These are phyloP conservation scores for Naganishia liquefaciens DNA, from an alignment of 1,284 basidiomycete genomes.

Conservation along the genomic window DNA sequence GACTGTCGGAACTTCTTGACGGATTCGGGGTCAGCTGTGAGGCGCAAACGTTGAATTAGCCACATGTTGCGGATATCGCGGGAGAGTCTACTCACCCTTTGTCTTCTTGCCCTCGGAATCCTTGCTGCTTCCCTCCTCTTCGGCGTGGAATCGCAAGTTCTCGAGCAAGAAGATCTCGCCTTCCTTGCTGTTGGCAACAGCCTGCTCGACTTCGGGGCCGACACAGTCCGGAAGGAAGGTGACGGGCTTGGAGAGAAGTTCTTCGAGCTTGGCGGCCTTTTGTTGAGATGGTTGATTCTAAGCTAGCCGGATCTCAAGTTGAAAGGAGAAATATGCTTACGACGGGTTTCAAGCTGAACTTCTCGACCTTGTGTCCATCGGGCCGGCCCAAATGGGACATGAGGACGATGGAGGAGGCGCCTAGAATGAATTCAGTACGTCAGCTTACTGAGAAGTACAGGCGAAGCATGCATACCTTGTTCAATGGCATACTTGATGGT, in stretches of 20 bases:
- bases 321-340: slow-evolving; percentile 40
- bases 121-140: slow-evolving; percentile 93
- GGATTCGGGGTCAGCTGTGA: slow-evolving; percentile 69
- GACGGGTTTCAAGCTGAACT: slow-evolving; percentile 91
- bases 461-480: slow-evolving; percentile 61
- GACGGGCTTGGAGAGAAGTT: slow-evolving; percentile 68
- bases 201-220: slow-evolving; percentile 74
- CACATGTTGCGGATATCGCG: neutral
- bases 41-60: neutral
- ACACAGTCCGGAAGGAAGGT: slow-evolving; percentile 85
- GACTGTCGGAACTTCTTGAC: slow-evolving; percentile 82
- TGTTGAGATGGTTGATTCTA: neutral
- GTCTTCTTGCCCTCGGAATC: slow-evolving; percentile 89
- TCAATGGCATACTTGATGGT: slow-evolving; percentile 94
- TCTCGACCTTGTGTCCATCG: slow-evolving; percentile 83
- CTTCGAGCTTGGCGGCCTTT: slow-evolving; percentile 65
- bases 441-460: neutral
- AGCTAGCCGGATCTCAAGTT: neutral
- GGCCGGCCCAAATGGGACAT: slow-evolving; percentile 99
- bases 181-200: slow-evolving; percentile 67
- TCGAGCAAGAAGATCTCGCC: slow-evolving; percentile 92
- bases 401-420: slow-evolving; percentile 80
- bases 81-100: slow-evolving; percentile 58
- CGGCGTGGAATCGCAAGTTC: slow-evolving; percentile 97
- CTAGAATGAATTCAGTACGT: slow-evolving; percentile 54